Evolutionary conservation across 2,329 filamentous ascomycete species (phyloP), one percentile per base, ranked within the genome.

Genomic region (Reticulascus tulasneorum): DNA sequence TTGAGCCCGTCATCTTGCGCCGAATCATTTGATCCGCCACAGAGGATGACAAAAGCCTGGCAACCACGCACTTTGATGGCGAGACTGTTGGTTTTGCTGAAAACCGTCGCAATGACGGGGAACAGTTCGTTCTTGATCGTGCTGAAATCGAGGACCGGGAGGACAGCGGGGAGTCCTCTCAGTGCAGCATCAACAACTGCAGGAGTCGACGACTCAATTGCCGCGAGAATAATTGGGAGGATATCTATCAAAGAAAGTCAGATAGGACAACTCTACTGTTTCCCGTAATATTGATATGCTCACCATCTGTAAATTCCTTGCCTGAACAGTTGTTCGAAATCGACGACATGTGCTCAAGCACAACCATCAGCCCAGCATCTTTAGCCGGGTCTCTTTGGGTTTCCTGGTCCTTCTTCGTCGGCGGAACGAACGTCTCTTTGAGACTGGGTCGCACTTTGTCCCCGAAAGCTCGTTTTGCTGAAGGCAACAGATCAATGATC

Each of bases 51-150:
- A 52, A 98, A 91, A 7, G 93, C 89, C 58, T 96, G 88, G 20
- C 97, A 67, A 5, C 90, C 90, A 20, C 89, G 79, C 22, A 97
- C 84, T 61, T 98, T 98, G 66, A 98, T 97, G 6, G 84, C 86
- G 37, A 98, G 75, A 56, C 89, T 96, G 55, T 79, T 94, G 1
- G 93, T 98, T 55, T 86, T 91, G 49, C 84, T 89, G 55, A 98
- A 98, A 1, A 96, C 93, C 8, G 75, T 68, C 2, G 91, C 87
- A 45, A 98, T 86, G 2, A 94, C 82, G 0, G 93, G 93, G 58
- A 98, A 98, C 1, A 98, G 74, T 45, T 97, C 91, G 50, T 94
- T 93, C 62, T 97, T 98, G 52, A 96, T 90, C 0, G 91, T 97
- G 48, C 84, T 94, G 49, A 96, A 97, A 61, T 98, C 93, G 7